phyloP scores from a whole-genome alignment of 176 grass and related monocot genomes.

The Elaeis guineensis region DNA sequence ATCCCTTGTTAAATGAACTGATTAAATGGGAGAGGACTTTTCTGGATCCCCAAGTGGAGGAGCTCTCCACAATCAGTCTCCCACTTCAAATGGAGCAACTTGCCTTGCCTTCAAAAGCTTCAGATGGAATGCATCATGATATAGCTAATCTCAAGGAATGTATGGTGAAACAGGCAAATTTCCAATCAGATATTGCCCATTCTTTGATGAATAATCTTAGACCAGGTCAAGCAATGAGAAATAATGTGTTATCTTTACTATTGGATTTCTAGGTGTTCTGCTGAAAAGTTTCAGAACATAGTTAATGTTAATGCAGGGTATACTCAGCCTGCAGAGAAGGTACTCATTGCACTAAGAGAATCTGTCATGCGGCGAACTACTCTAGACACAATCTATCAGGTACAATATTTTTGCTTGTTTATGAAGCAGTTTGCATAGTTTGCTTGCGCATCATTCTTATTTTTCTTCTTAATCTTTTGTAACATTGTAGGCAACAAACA shows the following conservation, averaged over 20 bases:
- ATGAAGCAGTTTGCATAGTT: too few relatives aligned
- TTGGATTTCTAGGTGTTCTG: background rate
- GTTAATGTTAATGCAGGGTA: conserved; percentile 22
- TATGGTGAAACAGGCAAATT: background rate
- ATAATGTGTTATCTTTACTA: conserved; percentile 10
- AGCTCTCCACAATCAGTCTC: background rate
- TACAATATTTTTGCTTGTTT: conserved; percentile 7
- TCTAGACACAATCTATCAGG: conserved; percentile 44
- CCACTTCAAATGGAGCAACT: conserved; percentile 11
- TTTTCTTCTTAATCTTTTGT: too few relatives aligned
- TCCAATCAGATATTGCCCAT: conserved; percentile 16
- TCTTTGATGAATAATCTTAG: conserved; percentile 18
- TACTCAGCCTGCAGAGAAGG: conserved; percentile 34
- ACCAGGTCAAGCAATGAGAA: conserved; percentile 5
- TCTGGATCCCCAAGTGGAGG: conserved; percentile 28
- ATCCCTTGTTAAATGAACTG: conserved; percentile 50
- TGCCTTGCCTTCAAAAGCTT: conserved; percentile 7
- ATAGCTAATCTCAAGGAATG: background rate
- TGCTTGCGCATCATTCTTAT: background rate
- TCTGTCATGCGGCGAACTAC: conserved; percentile 73
- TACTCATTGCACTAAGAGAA: conserved; percentile 58
- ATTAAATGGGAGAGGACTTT: conserved; percentile 63
- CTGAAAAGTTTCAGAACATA: too few relatives aligned
- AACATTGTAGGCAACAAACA: too few relatives aligned
- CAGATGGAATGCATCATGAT: conserved; percentile 19